Conservation (phyloP, 2,329 filamentous ascomycete species). For the Fusarium abutilonis region DNA sequence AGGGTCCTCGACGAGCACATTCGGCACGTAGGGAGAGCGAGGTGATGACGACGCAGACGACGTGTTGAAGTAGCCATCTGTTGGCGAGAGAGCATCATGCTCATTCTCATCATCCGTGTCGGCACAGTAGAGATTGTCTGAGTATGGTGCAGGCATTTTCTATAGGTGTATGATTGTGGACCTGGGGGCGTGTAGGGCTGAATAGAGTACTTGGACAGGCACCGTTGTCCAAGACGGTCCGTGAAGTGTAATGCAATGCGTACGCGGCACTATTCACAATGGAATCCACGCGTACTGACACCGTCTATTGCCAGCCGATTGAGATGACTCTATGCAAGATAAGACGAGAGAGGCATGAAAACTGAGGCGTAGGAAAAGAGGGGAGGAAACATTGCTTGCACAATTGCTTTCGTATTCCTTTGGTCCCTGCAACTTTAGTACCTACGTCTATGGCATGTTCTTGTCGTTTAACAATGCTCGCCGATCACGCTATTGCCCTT, state of each 20-base stretch:
- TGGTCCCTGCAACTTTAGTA: slow-evolving; percentile 5
- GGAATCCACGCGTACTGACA: slow-evolving; percentile 4
- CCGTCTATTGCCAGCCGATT: slow-evolving; percentile 10
- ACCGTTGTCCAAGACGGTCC: neutral
- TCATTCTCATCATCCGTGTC: slow-evolving; percentile 52
- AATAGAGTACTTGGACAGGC: neutral
- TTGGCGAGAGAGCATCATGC: slow-evolving; percentile 56
- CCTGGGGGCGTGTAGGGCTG: slow-evolving; percentile 23
- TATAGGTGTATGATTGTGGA: neutral
- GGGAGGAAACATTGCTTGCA: slow-evolving; percentile 18
- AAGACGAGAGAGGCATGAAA: slow-evolving; percentile 7
- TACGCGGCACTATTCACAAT: slow-evolving; percentile 19
- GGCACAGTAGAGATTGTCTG: slow-evolving; percentile 59
- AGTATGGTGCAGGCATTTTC: slow-evolving; percentile 59
- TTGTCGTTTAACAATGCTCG: slow-evolving; percentile 14
- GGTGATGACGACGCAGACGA: slow-evolving; percentile 46
- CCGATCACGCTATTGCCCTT: slow-evolving; percentile 32
- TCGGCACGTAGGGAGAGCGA: slow-evolving; percentile 55
- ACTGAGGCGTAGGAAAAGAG: slow-evolving; percentile 28
- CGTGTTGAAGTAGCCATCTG: slow-evolving; percentile 63
- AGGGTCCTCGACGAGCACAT: slow-evolving; percentile 61
- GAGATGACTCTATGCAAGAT: neutral
- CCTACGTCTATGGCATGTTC: neutral
- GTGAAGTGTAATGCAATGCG: neutral
- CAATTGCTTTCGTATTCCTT: neutral